Conservation (phyloP, 2,329 filamentous ascomycete species). For the Neurospora crassa region DNA sequence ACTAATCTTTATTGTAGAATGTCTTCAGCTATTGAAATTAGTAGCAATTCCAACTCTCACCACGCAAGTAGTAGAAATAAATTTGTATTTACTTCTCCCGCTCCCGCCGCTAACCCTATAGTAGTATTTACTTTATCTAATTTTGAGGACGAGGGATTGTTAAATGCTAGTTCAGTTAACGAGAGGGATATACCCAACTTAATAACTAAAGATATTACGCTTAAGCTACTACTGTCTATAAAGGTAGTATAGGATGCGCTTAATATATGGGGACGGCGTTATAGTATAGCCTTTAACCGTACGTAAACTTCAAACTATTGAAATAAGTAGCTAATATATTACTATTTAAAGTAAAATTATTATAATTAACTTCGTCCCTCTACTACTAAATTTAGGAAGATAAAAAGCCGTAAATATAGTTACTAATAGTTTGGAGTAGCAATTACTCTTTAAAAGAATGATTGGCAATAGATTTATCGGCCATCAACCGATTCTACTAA, state of each 20-base stretch:
- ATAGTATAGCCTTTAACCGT: neutral
- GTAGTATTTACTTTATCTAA: too few relatives aligned
- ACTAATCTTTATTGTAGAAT: too few relatives aligned
- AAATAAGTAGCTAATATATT: neutral
- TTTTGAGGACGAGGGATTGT: too few relatives aligned
- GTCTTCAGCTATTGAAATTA: too few relatives aligned
- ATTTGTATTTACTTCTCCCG: too few relatives aligned
- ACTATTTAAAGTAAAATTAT: neutral
- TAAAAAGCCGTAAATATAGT: neutral
- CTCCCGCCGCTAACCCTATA: too few relatives aligned
- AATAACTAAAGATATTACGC: neutral
- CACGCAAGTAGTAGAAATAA: too few relatives aligned
- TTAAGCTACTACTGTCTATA: neutral
- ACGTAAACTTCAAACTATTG: neutral
- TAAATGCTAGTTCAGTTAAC: too few relatives aligned
- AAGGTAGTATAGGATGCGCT: neutral
- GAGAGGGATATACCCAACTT: neutral
- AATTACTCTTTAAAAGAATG: neutral
- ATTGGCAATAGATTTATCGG: neutral
- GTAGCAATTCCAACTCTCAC: too few relatives aligned
- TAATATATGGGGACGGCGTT: neutral
- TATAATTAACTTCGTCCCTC: neutral
- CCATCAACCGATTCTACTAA: neutral
- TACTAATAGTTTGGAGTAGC: neutral
- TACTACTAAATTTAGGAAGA: neutral